Evolutionary conservation across 1,284 basidiomycete species (phyloP).

Genomic region (Binderoboletus segoi): DNA sequence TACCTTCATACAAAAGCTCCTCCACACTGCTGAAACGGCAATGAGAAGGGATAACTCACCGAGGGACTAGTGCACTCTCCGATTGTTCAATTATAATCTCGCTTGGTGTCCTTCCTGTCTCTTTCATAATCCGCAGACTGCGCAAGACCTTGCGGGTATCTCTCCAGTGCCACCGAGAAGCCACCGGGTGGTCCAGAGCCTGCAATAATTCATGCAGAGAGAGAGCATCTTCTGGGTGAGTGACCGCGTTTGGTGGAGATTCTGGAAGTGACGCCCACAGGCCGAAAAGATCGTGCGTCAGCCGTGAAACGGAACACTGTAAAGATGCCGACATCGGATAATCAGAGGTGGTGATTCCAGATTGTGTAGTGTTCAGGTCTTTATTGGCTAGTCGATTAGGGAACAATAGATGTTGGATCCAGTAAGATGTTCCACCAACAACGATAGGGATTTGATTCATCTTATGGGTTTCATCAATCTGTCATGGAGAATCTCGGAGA

Average conservation of each 20-base stretch:
- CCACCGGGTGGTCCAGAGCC: slow-evolving; percentile 75
- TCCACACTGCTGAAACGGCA: background rate
- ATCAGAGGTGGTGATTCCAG: background rate
- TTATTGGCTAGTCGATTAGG: slow-evolving; percentile 60
- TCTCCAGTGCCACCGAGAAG: slow-evolving; percentile 91
- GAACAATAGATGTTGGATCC: slow-evolving; percentile 92
- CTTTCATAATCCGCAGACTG: slow-evolving; percentile 79
- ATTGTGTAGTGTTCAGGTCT: slow-evolving; percentile 3
- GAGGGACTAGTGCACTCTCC: slow-evolving; percentile 45
- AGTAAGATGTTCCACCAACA: slow-evolving; percentile 96
- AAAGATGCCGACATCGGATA: slow-evolving; percentile 30
- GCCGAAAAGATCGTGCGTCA: slow-evolving; percentile 50
- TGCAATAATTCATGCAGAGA: slow-evolving; percentile 70
- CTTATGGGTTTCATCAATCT: slow-evolving; percentile 74
- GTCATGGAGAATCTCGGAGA: background rate
- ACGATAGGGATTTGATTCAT: slow-evolving; percentile 78
- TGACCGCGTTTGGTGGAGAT: slow-evolving; percentile 51
- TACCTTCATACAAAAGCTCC: slow-evolving; percentile 52
- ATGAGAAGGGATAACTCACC: slow-evolving; percentile 39
- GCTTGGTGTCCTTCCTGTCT: slow-evolving; percentile 68
- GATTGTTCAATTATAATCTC: slow-evolving; percentile 72
- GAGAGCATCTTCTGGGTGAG: slow-evolving; percentile 57
- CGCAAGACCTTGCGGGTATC: slow-evolving; percentile 91
- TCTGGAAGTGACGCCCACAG: slow-evolving; percentile 59
- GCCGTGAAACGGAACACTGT: slow-evolving; percentile 39